Conservation (phyloP, 257 asterid genomes). For the Thymus quinquecostatus region DNA sequence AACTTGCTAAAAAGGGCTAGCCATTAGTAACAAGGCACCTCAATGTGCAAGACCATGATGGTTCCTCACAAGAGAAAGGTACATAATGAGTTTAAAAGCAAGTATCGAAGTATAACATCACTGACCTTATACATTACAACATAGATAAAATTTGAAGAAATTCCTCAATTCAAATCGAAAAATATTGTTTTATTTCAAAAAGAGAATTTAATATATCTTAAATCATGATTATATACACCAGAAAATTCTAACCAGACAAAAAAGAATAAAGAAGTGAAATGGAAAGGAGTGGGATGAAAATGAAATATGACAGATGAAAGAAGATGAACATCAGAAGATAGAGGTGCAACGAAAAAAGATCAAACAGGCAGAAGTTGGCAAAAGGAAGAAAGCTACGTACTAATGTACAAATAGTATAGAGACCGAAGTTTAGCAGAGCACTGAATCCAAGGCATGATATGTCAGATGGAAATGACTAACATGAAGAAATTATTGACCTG, state of each 20-base stretch:
- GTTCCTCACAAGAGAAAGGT: constrained; percentile 10
- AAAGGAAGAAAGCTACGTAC: neutral
- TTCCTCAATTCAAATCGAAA: constrained; percentile 7
- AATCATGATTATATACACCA: constrained; percentile 3
- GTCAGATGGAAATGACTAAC: constrained; percentile 11
- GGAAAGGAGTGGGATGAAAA: neutral
- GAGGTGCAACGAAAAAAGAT: neutral
- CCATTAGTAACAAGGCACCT: neutral
- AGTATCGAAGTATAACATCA: constrained; percentile 4
- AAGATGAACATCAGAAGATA: neutral
- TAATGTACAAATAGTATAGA: neutral
- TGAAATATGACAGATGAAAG: constrained; percentile 8
- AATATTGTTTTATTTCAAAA: neutral
- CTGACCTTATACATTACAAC: constrained; percentile 8
- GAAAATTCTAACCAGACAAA: neutral
- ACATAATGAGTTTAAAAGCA: constrained; percentile 6
- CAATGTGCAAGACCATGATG: neutral
- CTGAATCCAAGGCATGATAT: neutral
- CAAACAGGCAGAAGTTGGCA: neutral
- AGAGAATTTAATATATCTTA: constrained; percentile 5
- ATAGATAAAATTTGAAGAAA: neutral
- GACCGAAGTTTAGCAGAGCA: constrained; percentile 16
- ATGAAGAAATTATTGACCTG: constrained; percentile 55
- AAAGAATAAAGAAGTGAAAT: neutral
- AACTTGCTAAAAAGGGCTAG: constrained; percentile 11